Evolutionary conservation across 2,329 filamentous ascomycete species (phyloP).

Genomic region (Fusarium luffae): DNA sequence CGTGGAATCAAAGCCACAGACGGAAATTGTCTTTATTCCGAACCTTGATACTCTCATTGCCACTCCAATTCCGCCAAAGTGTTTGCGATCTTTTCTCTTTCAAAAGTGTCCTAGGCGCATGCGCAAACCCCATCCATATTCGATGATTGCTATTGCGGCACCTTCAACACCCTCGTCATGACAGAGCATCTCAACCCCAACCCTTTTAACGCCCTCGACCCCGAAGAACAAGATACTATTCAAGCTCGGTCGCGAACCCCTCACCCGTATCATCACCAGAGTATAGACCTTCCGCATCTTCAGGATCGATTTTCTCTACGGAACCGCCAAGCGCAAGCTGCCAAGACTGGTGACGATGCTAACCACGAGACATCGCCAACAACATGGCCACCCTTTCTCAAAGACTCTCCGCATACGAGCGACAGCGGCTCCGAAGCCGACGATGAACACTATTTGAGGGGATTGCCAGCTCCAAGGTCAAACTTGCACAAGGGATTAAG

Average conservation of each 20-base stretch:
- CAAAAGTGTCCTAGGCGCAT: slow-evolving; percentile 35
- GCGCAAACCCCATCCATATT: slow-evolving; percentile 34
- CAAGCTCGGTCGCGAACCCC: slow-evolving; percentile 70
- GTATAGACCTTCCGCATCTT: slow-evolving; percentile 65
- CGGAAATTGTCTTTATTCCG: slow-evolving; percentile 24
- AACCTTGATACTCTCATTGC: slow-evolving; percentile 1
- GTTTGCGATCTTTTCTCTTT: slow-evolving; percentile 8
- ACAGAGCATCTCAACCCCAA: slow-evolving; percentile 56
- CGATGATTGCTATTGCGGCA: slow-evolving; percentile 46
- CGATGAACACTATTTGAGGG: slow-evolving; percentile 89
- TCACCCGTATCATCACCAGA: slow-evolving; percentile 73
- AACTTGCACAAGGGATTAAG: slow-evolving; percentile 82
- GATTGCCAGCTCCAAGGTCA: slow-evolving; percentile 81
- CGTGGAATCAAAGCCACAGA: slow-evolving; percentile 39
- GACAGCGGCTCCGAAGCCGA: slow-evolving; percentile 96
- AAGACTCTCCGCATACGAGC: slow-evolving; percentile 72
- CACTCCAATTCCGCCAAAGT: not conserved
- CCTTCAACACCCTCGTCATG: slow-evolving; percentile 55
- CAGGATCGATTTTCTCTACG: slow-evolving; percentile 53
- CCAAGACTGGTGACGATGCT: slow-evolving; percentile 35
- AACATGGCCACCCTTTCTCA: slow-evolving; percentile 52
- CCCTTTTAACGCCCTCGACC: slow-evolving; percentile 48
- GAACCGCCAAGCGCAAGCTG: slow-evolving; percentile 31
- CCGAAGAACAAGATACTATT: slow-evolving; percentile 54
- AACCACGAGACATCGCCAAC: slow-evolving; percentile 41